Evolutionary conservation across 345 rosid species (phyloP), one percentile per base, ranked within the genome.

Genomic region (Eucalyptus regnans): DNA sequence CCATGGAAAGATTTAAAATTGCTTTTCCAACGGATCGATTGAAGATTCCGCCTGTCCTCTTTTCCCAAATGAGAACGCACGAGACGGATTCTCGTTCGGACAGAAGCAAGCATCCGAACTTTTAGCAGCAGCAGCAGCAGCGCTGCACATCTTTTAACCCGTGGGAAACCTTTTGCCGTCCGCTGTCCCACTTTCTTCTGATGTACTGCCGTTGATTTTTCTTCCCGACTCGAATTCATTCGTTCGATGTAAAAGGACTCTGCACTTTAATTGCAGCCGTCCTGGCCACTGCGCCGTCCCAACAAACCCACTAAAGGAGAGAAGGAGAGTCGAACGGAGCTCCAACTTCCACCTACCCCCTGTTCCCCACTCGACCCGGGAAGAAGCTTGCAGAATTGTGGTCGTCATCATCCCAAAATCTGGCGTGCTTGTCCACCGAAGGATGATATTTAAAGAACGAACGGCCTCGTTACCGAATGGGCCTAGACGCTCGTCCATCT

Each of bases 181-280:
- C 44, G 7, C 1, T 9, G 80, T 68, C 80, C 80, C 80, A 17
- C 44, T 17, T 9, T 17, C 76, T 31, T 33, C 83, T 10, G 83
- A 5, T 10, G 27, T 3, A 6, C 0, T 6, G 23, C 3, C 25
- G 7, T 37, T 10, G 9, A n/a, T 66, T 66, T n/a, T 4, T 52
- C 58, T 37, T 66, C 22, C 43, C 22, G 4, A 8, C 9, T 31
- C 17, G 22, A 68, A 68, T 16, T 16, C 80, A 8, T 4, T 31
- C 23, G 5, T 17, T 33, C 4, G 62, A 41, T 10, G 11, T 17
- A 9, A 33, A 33, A 17, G 81, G 81, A 37, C 23, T 9, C 48
- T 5, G 83, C 48, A 71, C 27, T 37, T 71, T 37, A 71, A 71
- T 71, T 37, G 25, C 46, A 9, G 12, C 81, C 46, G 83, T 37